Evolutionary conservation across 2,329 filamentous ascomycete species (phyloP).

Genomic region (Arthrobotrys conoides): DNA sequence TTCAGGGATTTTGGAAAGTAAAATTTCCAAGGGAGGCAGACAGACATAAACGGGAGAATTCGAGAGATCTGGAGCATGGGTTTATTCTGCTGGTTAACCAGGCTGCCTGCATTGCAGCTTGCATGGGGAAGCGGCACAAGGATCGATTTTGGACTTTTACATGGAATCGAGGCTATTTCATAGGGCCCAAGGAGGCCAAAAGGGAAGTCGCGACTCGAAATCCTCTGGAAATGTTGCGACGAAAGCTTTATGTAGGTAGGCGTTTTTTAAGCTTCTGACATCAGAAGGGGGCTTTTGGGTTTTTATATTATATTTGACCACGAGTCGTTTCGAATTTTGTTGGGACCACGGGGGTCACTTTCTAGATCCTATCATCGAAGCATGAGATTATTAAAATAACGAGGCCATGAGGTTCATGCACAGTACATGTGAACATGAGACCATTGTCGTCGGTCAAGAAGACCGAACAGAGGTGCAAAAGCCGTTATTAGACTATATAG

Average conservation of each 20-base stretch:
- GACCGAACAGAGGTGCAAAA: slow-evolving; percentile 11
- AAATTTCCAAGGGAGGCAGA: slow-evolving; percentile 31
- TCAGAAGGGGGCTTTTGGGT: neutral
- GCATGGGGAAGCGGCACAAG: slow-evolving; percentile 25
- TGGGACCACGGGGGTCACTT: slow-evolving; percentile 1
- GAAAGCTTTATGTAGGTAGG: slow-evolving; percentile 7
- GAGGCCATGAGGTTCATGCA: neutral
- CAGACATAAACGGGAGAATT: slow-evolving; percentile 7
- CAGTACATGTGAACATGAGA: slow-evolving; percentile 2
- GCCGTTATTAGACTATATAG: slow-evolving; percentile 26
- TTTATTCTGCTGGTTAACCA: slow-evolving; percentile 19
- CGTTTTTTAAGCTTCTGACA: slow-evolving; percentile 5
- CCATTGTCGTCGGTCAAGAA: slow-evolving; percentile 19
- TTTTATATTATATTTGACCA: slow-evolving; percentile 10
- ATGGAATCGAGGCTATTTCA: neutral
- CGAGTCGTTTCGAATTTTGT: slow-evolving; percentile 3
- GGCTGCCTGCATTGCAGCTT: slow-evolving; percentile 46
- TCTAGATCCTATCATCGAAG: slow-evolving; percentile 2
- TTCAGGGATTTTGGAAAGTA: slow-evolving; percentile 25
- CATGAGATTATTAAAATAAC: neutral
- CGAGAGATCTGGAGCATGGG: slow-evolving; percentile 26
- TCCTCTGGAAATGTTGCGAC: neutral
- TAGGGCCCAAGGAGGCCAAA: neutral
- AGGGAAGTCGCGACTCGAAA: slow-evolving; percentile 38
- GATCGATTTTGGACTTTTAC: slow-evolving; percentile 7